Percentiles rank a stretch among this genome's conserved stretches.
These are phyloP conservation scores for Fusarium sulawesiense DNA, from an alignment of 2,329 filamentous ascomycete species.

Conservation along the genomic window DNA sequence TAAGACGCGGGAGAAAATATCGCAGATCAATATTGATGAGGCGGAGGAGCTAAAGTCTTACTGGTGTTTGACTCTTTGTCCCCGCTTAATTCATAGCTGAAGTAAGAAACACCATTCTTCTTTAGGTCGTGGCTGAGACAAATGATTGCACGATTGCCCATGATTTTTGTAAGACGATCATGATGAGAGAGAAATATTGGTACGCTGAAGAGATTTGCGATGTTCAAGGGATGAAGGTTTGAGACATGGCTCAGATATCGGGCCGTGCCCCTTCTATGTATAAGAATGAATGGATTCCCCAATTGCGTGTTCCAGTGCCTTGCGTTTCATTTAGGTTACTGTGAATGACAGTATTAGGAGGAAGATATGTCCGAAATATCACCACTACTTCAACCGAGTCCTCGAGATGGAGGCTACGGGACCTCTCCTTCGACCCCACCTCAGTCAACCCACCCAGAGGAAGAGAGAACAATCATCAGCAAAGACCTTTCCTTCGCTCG, in stretches of 20 bases:
- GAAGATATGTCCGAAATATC: too few species aligned
- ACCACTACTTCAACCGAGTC: too few species aligned
- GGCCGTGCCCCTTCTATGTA: too few species aligned
- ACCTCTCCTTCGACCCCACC: too few species aligned
- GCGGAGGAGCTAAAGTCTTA: rapidly evolving
- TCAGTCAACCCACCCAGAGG: too few species aligned
- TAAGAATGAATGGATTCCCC: too few species aligned
- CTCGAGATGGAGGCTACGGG: too few species aligned
- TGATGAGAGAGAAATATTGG: not conserved
- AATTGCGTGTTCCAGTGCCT: too few species aligned
- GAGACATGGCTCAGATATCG: not conserved
- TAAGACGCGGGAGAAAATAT: not conserved
- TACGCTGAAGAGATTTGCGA: rapidly evolving
- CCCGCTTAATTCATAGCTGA: not conserved
- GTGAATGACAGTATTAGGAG: too few species aligned
- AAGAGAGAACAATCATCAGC: not conserved
- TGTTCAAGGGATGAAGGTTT: not conserved
- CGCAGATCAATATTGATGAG: not conserved
- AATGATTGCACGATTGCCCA: not conserved
- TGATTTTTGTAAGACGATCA: not conserved
- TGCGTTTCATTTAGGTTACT: too few species aligned
- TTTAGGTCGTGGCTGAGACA: not conserved
- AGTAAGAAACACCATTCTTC: not conserved
- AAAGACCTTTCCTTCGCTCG: not conserved
- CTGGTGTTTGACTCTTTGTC: too few species aligned